Base-by-base conservation (phyloP, 495 filamentous ascomycete species). In the Jackrogersella minutella region DNA sequence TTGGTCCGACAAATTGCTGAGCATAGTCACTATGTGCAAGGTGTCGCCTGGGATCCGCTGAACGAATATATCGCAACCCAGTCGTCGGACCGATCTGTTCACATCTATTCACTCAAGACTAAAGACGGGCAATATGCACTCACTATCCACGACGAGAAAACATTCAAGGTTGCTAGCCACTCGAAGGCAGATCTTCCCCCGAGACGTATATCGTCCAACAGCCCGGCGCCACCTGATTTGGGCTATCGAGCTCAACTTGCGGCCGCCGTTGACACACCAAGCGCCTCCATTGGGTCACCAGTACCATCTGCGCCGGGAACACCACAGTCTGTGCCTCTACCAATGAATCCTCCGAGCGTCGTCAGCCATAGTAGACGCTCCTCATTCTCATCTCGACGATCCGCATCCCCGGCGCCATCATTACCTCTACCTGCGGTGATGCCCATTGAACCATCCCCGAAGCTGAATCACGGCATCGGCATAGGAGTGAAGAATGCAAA, bases 31-130 rank as follows among this genome's bases (percentile, higher is more conserved):
- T 99, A 97, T 71, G 95, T 99, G 16, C 95, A 99, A 79, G 95
- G 95, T 33, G 95, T 99, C 14, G 93, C 96, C 1, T 99, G 95
- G 95, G 95, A 99, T 78, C 95, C 95, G 31, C 79, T 97, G 26
- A 99, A 99, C 76, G 95, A 99, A 80, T 99, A 91, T 75, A 91
- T 99, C 43, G 95, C 96, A 17, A 99, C 95, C 17, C 95, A 99
- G 74, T 98, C 95, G 1, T 99, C 95, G 0, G 95, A 99, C 78
- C 89, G 95, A 71, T 97, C 95, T 1, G 94, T 97, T 16, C 95
- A 99, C 77, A 94, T 99, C 66, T 98, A 98, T 78, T 93, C 87
- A 11, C 79, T 99, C 64, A 96, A 91, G 78, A 97, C 92, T 4
- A 98, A 98, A 69, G 95, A 99, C 74, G 95, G 96, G 19, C 92